Base-by-base conservation (phyloP, 73 alveolate species). In the Paramecium pentaurelia region DNA sequence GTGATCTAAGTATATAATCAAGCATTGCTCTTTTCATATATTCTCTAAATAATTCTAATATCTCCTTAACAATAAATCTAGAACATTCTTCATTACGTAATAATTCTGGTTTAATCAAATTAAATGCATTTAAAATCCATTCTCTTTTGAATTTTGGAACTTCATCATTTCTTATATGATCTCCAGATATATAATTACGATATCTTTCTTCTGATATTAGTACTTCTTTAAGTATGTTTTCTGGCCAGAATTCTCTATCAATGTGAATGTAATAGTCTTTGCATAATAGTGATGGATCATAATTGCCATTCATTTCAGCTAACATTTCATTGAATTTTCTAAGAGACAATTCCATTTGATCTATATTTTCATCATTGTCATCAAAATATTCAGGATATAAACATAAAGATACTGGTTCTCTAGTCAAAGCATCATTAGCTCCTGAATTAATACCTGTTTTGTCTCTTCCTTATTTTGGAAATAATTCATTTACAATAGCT, bases 1-100 rank as follows among this genome's bases (percentile, higher is more conserved):
- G 99, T 1, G 99, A 96, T 37, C 98, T 49, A 28, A 98, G 88
- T 40, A 98, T 98, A 86, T 98, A 98, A 93, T 97, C 96, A 86
- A 98, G 90, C 64, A 98, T 98, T 0, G 98, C 96, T 80, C 94
- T 88, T 88, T 97, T 97, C 96, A 98, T 94, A 44, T 99, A 95
- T 49, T 84, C 86, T 37, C 97, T 94, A 94, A 94, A 98, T 38
- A 94, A 92, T 68, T 86, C 93, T 86, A 97, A 97, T 2, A 97
- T 93, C 92, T 98, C 99, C 54, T 95, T 90, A 91, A 97, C 95
- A 60, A 97, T 77, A 64, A 68, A 94, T 88, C 95, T 93, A 27
- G 95, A 92, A 18, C 59, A 58, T 1, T 38, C 80, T 71, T 95
- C 94, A 36, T 94, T 45, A 42, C 94, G 60, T 16, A 98, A 75